These are phyloP conservation scores for Ophiostoma montium DNA, from an alignment of 2,329 filamentous ascomycete genomes.

Conservation along the genomic window DNA sequence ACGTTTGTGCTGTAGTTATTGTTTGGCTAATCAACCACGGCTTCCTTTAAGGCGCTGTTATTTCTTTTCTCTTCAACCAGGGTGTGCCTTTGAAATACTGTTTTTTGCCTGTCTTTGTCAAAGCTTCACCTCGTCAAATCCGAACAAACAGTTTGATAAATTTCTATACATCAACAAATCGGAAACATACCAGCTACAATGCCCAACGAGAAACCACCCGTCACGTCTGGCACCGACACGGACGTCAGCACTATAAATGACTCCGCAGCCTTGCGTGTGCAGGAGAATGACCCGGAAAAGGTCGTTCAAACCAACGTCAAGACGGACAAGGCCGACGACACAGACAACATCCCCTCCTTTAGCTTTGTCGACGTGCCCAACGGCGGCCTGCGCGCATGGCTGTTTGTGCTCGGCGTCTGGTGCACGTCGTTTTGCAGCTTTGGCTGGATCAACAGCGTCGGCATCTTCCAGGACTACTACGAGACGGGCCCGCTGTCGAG, in stretches of 20 bases:
- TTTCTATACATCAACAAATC: no score
- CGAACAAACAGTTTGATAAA: no score
- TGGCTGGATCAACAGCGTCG: constrained; percentile 29
- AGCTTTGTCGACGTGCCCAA: constrained; percentile 11
- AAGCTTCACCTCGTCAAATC: no score
- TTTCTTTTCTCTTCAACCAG: no score
- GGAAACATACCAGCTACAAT: not conserved
- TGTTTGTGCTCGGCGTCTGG: constrained; percentile 26
- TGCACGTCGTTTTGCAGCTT: constrained; percentile 27
- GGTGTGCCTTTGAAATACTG: no score
- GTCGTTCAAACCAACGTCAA: no score
- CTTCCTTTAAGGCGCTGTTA: no score
- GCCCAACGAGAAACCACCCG: not conserved
- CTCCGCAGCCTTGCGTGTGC: constrained; percentile 1
- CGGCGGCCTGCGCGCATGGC: constrained; percentile 22
- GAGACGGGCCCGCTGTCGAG: constrained; percentile 30
- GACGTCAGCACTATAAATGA: constrained; percentile 6
- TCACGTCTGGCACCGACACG: constrained; percentile 3
- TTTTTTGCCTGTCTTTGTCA: no score
- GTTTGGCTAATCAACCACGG: no score
- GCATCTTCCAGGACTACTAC: constrained; percentile 46
- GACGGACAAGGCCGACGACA: not conserved
- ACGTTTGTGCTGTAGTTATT: no score
- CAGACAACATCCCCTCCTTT: not conserved
- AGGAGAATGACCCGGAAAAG: constrained; percentile 5